Conservation (phyloP, 1,139 yeast genomes). For the Suhomyces maxii region DNA sequence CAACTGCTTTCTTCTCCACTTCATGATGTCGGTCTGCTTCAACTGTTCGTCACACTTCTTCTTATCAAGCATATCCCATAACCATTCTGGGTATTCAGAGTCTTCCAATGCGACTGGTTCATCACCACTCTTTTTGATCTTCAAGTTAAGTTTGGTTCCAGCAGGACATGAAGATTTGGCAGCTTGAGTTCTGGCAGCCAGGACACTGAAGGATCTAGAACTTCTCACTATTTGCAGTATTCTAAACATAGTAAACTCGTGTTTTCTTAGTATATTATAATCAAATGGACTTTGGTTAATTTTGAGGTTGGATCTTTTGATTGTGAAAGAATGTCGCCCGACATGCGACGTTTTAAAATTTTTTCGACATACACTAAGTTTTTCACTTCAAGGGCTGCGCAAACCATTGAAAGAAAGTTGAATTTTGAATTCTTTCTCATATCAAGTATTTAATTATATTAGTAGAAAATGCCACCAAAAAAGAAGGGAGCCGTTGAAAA, state of each 20-base stretch:
- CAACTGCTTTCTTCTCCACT: conserved; percentile 66
- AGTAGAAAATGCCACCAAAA: conserved; percentile 80
- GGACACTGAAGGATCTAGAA: conserved; percentile 11
- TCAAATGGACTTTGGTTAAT: no score
- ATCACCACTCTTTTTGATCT: conserved; percentile 73
- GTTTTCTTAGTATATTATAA: no score
- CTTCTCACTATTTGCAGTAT: conserved; percentile 6
- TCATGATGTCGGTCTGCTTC: conserved; percentile 59
- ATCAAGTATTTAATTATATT: background rate
- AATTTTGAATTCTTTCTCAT: no score
- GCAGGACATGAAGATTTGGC: conserved; percentile 53
- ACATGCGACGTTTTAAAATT: conserved; percentile 8
- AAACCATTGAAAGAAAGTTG: background rate
- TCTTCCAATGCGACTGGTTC: conserved; percentile 93
- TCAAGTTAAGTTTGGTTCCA: conserved; percentile 80
- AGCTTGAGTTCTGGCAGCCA: conserved; percentile 12
- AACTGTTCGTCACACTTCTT: conserved; percentile 54
- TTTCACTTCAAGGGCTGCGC: background rate
- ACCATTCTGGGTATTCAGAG: conserved; percentile 89
- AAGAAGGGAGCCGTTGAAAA: conserved; percentile 81
- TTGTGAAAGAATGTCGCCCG: conserved; percentile 3
- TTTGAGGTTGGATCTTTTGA: no score
- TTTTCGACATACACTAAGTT: conserved; percentile 4
- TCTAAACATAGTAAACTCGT: conserved; percentile 7
- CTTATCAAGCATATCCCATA: conserved; percentile 83